These are phyloP conservation scores for Favolaschia claudopus DNA, from an alignment of 768 basidiomycete species.

Conservation along the genomic window DNA sequence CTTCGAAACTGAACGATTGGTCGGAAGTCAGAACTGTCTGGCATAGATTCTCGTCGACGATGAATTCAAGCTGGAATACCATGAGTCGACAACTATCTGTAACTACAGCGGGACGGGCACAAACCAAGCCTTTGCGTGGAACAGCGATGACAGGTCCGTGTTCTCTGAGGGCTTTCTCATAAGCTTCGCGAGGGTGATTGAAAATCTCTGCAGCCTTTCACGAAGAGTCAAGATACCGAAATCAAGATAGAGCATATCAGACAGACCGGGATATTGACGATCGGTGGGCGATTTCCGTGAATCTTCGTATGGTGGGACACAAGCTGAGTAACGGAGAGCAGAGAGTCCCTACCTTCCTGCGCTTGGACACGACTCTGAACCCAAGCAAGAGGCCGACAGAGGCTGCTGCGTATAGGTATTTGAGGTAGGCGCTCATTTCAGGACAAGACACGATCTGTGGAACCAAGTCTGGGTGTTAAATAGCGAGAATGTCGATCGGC, in stretches of 20 bases:
- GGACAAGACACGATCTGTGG: not conserved
- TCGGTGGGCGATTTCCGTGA: slow-evolving; percentile 19
- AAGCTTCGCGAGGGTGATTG: slow-evolving; percentile 37
- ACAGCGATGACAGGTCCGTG: slow-evolving; percentile 42
- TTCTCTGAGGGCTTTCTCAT: slow-evolving; percentile 36
- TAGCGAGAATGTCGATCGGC: not conserved
- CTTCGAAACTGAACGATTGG: slow-evolving; percentile 41
- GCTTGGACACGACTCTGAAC: not conserved
- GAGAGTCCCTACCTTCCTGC: slow-evolving; percentile 22
- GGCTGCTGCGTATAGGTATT: not conserved
- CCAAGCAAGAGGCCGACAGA: slow-evolving; percentile 1
- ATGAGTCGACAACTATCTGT: not conserved
- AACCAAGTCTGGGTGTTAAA: not conserved
- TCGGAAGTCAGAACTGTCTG: slow-evolving; percentile 38
- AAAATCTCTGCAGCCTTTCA: slow-evolving; percentile 35
- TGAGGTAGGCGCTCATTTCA: not conserved
- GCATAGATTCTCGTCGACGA: slow-evolving; percentile 36
- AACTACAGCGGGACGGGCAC: slow-evolving; percentile 1
- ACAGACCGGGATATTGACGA: slow-evolving; percentile 26
- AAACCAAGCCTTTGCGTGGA: slow-evolving; percentile 37
- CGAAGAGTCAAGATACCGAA: not conserved
- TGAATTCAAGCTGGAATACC: slow-evolving; percentile 40
- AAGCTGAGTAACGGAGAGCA: no score
- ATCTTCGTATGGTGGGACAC: not conserved
- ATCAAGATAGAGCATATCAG: not conserved